Percentiles rank a stretch among this genome's conserved stretches.
Evolutionary conservation across 2,329 filamentous ascomycete species (phyloP).

Genomic region (Berkeleyomyces rouxiae): DNA sequence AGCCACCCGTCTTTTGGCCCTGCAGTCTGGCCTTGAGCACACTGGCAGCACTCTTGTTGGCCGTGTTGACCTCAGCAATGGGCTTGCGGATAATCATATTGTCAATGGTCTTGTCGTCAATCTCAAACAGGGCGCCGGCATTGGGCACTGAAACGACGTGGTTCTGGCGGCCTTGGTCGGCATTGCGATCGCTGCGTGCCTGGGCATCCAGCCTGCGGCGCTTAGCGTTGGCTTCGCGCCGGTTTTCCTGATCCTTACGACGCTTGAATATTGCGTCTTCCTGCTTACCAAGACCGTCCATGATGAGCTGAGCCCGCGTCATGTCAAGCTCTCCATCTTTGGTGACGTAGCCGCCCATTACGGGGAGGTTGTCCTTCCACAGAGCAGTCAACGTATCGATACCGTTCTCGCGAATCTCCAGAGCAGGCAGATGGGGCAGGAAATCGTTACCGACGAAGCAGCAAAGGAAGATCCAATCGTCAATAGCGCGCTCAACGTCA

Average conservation of each 20-base stretch:
- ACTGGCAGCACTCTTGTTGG: slow-evolving; percentile 90
- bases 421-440: slow-evolving; percentile 85
- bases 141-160: slow-evolving; percentile 12
- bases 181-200: slow-evolving; percentile 18
- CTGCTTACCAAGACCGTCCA: slow-evolving; percentile 76
- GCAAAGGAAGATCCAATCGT: slow-evolving; percentile 99
- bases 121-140: slow-evolving; percentile 9
- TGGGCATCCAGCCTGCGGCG: slow-evolving; percentile 58
- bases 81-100: slow-evolving; percentile 62
- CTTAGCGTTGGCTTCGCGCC: slow-evolving; percentile 63
- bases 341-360: slow-evolving; percentile 91
- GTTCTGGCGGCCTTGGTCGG: slow-evolving; percentile 12
- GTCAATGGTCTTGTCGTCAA: slow-evolving; percentile 36
- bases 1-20: slow-evolving; percentile 17
- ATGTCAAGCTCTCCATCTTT: slow-evolving; percentile 89
- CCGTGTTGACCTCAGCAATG: slow-evolving; percentile 64
- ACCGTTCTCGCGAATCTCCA: slow-evolving; percentile 92
- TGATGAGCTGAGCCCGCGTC: slow-evolving; percentile 68
- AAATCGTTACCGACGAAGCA: slow-evolving; percentile 99
- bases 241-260: slow-evolving; percentile 71
- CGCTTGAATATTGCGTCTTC: slow-evolving; percentile 87
- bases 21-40: slow-evolving; percentile 69
- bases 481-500: slow-evolving; percentile 82
- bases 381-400: slow-evolving; percentile 95
- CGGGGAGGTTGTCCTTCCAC: slow-evolving; percentile 80